Conservation (phyloP, 495 filamentous ascomycete genomes). For the Terfezia claveryi region DNA sequence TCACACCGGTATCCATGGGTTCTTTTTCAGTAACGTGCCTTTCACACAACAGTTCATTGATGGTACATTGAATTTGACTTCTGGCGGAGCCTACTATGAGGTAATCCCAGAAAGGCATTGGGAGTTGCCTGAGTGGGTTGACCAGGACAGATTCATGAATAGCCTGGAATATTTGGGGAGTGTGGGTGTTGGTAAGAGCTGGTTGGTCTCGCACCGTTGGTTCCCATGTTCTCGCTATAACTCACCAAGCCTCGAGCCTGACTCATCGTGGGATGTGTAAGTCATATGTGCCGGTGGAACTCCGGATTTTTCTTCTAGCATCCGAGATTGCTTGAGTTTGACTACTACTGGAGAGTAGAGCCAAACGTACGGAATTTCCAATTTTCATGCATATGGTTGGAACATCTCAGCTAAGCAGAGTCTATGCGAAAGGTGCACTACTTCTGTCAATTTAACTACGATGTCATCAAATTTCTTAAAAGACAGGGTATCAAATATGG, state of each 20-base stretch:
- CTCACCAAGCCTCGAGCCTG: too few relatives aligned
- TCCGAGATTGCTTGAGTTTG: slow-evolving; percentile 54
- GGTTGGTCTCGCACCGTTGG: slow-evolving; percentile 30
- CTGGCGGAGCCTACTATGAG: too few relatives aligned
- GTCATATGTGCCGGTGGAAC: slow-evolving; percentile 98
- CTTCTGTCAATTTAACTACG: slow-evolving; percentile 28
- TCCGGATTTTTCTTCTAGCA: too few relatives aligned
- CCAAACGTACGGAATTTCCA: slow-evolving; percentile 51
- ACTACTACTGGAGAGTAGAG: slow-evolving; percentile 97
- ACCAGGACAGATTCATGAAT: slow-evolving; percentile 33
- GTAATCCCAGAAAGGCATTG: too few relatives aligned
- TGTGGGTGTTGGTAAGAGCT: slow-evolving; percentile 33
- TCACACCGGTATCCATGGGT: too few relatives aligned
- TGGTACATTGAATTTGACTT: too few relatives aligned
- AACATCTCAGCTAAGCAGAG: too few relatives aligned
- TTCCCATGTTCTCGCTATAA: not conserved
- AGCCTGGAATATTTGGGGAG: slow-evolving; percentile 30
- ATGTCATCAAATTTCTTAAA: not conserved
- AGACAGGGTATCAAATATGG: not conserved
- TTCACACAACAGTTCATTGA: too few relatives aligned
- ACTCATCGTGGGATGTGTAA: not conserved
- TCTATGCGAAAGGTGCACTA: slow-evolving; percentile 28
- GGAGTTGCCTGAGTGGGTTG: slow-evolving; percentile 66
- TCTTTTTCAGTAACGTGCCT: too few relatives aligned
- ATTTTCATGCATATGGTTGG: too few relatives aligned